Conservation (phyloP, 2,329 filamentous ascomycete species). For the Microthyrium microscopicum region DNA sequence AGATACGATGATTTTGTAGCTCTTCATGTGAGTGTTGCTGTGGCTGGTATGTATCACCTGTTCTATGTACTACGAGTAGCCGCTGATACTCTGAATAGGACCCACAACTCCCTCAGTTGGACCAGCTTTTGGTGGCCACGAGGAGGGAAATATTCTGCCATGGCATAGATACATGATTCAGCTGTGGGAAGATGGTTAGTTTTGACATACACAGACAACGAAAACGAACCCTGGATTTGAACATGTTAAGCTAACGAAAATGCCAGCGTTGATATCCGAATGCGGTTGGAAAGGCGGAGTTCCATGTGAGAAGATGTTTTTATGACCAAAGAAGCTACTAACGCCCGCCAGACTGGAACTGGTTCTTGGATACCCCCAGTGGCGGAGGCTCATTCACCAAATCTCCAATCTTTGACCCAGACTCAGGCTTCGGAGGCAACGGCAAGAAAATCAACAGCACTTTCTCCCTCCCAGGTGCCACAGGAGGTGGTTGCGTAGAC, state of each 20-base stretch:
- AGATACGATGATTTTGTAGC: conserved; percentile 8
- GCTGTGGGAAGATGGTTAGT: conserved; percentile 18
- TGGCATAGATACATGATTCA: conserved; percentile 22
- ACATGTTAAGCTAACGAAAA: conserved; percentile 27
- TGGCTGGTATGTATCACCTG: conserved; percentile 1
- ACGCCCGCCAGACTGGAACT: conserved; percentile 16
- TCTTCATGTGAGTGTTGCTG: conserved; percentile 6
- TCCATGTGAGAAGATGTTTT: too few species aligned
- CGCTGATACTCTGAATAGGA: neutral
- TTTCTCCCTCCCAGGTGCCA: neutral
- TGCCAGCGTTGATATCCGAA: conserved; percentile 22
- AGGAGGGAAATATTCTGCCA: conserved; percentile 12
- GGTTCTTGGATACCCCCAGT: conserved; percentile 10
- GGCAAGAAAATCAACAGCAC: conserved; percentile 7
- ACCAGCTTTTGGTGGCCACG: conserved; percentile 5
- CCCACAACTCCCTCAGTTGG: too few species aligned
- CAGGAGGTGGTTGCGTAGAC: conserved; percentile 3
- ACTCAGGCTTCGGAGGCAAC: conserved; percentile 17
- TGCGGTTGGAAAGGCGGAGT: conserved; percentile 26
- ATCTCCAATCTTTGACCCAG: conserved; percentile 18
- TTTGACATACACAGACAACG: too few species aligned
- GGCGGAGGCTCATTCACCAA: conserved; percentile 8
- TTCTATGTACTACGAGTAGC: neutral
- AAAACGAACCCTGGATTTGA: conserved; percentile 27
- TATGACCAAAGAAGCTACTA: too few species aligned